Percentiles rank a stretch among this genome's conserved stretches.
Conservation (phyloP, 345 rosid species). For the Arabidopsis suecica region DNA sequence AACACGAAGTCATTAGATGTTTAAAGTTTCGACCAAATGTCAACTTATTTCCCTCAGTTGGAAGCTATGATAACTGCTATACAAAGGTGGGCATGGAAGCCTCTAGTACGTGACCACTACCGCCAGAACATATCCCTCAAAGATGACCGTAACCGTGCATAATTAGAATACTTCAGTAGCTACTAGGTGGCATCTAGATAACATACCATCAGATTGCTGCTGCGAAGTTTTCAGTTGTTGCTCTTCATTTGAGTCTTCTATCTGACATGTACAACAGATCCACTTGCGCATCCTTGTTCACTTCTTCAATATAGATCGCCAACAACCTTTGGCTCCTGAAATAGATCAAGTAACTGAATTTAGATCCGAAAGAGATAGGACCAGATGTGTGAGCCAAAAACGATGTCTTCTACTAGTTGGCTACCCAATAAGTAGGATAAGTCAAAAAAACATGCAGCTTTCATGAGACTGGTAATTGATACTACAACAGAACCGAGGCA, state of each 20-base stretch:
- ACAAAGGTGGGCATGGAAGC: not conserved
- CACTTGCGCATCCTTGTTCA: constrained; percentile 84
- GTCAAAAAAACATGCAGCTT: too few relatives aligned
- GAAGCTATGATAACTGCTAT: constrained; percentile 4
- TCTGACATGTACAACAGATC: constrained; percentile 90
- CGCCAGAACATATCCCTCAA: not conserved
- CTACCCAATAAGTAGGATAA: not conserved
- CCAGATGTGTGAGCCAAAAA: not conserved
- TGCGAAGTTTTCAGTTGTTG: constrained; percentile 68
- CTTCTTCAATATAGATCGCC: constrained; percentile 58
- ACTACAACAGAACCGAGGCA: not conserved
- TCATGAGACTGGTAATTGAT: too few relatives aligned
- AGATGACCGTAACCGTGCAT: not conserved
- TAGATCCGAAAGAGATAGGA: constrained; percentile 1
- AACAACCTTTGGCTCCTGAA: constrained; percentile 42
- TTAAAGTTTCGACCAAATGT: not conserved
- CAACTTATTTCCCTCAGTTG: not conserved
- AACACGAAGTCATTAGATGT: not conserved
- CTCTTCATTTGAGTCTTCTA: constrained; percentile 73
- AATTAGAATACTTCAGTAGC: constrained; percentile 12
- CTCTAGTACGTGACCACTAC: not conserved
- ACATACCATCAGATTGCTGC: constrained; percentile 68
- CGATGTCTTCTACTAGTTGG: not conserved
- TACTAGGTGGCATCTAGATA: constrained; percentile 11
- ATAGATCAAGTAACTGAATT: constrained; percentile 5